Evolutionary conservation across 352 stramenopile species (phyloP).

Genomic region (Salisapilia sapeloensis): DNA sequence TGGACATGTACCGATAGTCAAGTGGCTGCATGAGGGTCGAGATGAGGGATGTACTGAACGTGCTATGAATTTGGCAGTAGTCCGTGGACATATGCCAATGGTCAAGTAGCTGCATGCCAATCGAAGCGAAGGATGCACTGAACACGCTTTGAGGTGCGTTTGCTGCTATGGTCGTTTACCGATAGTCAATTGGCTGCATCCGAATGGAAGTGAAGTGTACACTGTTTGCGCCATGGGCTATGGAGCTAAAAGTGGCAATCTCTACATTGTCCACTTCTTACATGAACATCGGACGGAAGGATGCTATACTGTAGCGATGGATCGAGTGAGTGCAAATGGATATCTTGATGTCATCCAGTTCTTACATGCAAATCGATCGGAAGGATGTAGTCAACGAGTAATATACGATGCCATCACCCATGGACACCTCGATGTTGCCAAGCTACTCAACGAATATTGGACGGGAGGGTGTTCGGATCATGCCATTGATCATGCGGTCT

Average conservation of each 20-base stretch:
- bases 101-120: no score
- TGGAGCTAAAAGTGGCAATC: no score
- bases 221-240: no score
- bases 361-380: constrained; percentile 8
- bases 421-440: constrained; percentile 10
- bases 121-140: no score
- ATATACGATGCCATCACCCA: constrained; percentile 10
- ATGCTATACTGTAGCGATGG: constrained; percentile 16
- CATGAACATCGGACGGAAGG: constrained; percentile 10
- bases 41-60: constrained; percentile 13
- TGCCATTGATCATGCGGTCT: constrained; percentile 3
- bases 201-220: no score
- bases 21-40: no score
- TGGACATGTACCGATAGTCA: no score
- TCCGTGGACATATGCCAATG: no score
- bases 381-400: no score
- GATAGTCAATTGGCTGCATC: no score
- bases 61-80: constrained; percentile 13
- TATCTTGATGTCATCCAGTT: constrained; percentile 11
- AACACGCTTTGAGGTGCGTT: no score
- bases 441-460: constrained; percentile 10
- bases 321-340: constrained; percentile 8
- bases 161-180: no score
- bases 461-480: constrained; percentile 1
- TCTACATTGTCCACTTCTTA: constrained; percentile 8